A percentile compares a stretch with the other conserved stretches of the same genome.
Conservation (phyloP, 2,329 filamentous ascomycete genomes). For the Nigrospora sphaerica region DNA sequence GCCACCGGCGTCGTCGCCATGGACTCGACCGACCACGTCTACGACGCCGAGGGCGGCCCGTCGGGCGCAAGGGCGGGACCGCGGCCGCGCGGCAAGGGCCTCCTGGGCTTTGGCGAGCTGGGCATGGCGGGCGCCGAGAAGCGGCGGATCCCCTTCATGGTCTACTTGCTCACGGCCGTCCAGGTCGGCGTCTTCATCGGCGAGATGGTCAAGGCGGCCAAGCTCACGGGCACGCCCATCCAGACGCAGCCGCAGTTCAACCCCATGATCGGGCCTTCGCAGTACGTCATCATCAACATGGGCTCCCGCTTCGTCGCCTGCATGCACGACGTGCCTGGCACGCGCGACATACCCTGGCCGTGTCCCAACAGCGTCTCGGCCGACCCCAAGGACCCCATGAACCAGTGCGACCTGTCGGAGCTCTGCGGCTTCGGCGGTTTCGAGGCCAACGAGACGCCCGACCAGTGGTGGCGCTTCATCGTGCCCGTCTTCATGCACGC, state of each 20-base stretch:
- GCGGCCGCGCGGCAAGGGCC: slow-evolving; percentile 21
- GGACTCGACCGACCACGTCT: slow-evolving; percentile 50
- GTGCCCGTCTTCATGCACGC: slow-evolving; percentile 92
- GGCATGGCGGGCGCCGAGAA: slow-evolving; percentile 50
- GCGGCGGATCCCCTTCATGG: slow-evolving; percentile 67
- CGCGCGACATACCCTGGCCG: slow-evolving; percentile 63
- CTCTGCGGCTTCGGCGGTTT: slow-evolving; percentile 80
- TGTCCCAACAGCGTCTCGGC: slow-evolving; percentile 73
- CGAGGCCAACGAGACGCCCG: slow-evolving; percentile 52
- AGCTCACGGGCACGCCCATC: slow-evolving; percentile 71
- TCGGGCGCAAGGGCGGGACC: slow-evolving; percentile 8
- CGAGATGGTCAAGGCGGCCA: slow-evolving; percentile 77
- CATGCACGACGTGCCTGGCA: slow-evolving; percentile 74
- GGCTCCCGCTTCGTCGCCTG: slow-evolving; percentile 87
- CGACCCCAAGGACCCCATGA: slow-evolving; percentile 35
- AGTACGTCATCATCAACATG: slow-evolving; percentile 92
- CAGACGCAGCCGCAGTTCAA: slow-evolving; percentile 83
- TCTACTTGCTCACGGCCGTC: slow-evolving; percentile 69
- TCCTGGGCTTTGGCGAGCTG: slow-evolving; percentile 49
- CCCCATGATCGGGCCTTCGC: slow-evolving; percentile 92
- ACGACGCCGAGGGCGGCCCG: slow-evolving; percentile 41
- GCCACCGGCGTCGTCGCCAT: slow-evolving; percentile 9
- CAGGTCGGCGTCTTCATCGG: slow-evolving; percentile 84
- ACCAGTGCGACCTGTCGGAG: slow-evolving; percentile 66
- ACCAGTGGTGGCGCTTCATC: slow-evolving; percentile 98